Percentiles rank a stretch among this genome's conserved stretches.
Evolutionary conservation across 2,329 filamentous ascomycete species (phyloP).

Genomic region (Scedosporium boydii): DNA sequence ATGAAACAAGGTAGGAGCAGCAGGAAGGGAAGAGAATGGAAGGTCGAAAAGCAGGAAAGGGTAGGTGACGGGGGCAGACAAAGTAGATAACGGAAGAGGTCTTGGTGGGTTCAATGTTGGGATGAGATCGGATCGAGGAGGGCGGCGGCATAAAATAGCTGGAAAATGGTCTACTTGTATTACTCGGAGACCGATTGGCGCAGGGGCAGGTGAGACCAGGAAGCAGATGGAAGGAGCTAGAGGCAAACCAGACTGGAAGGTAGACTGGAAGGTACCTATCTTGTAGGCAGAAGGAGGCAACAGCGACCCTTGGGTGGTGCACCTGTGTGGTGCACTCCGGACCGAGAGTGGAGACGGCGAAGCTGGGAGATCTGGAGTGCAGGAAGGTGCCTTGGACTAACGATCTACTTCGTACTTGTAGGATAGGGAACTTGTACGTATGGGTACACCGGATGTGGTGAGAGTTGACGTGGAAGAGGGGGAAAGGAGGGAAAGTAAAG

Average conservation of each 20-base stretch:
- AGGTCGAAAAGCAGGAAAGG: not conserved
- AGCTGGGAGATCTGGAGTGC: not conserved
- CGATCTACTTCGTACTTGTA: not conserved
- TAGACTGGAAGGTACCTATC: not conserved
- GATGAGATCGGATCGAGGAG: not conserved
- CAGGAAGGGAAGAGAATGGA: not conserved
- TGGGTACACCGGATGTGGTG: not conserved
- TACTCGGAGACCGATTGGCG: not conserved
- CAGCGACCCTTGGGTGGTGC: no score
- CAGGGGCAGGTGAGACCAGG: not conserved
- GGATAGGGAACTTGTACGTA: not conserved
- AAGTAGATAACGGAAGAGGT: no score
- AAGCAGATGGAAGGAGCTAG: slow-evolving; percentile 5
- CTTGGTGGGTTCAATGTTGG: no score
- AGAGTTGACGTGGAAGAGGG: not conserved
- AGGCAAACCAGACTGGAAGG: not conserved
- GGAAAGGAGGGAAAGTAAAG: not conserved
- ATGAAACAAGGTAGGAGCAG: not conserved
- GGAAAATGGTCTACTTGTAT: not conserved
- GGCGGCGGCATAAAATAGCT: not conserved
- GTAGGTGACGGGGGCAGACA: no score
- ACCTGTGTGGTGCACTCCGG: not conserved
- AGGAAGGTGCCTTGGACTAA: not conserved
- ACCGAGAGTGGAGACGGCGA: not conserved
- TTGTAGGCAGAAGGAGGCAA: not conserved